These are phyloP conservation scores for Plasmodium vivax DNA, from an alignment of 169 alveolate genomes.

Conservation along the genomic window DNA sequence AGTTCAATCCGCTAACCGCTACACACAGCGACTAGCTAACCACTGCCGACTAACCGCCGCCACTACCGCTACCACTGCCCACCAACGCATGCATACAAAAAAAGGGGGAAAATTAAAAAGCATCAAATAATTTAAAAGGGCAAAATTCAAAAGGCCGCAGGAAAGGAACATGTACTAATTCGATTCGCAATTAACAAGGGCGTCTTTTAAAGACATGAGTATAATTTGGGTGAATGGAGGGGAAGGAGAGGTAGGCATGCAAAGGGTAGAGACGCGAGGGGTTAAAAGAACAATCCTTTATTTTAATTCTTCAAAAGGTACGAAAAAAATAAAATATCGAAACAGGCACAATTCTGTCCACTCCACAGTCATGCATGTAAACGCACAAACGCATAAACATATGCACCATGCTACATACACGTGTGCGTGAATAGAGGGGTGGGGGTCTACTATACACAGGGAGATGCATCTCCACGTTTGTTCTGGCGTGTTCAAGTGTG, in stretches of 20 bases:
- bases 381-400: background rate
- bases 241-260: background rate
- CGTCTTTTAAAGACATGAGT: slow-evolving; percentile 13
- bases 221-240: background rate
- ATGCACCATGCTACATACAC: slow-evolving; percentile 1
- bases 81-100: background rate
- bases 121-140: slow-evolving; percentile 22
- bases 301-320: slow-evolving; percentile 12
- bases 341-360: background rate
- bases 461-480: background rate
- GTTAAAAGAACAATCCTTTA: background rate
- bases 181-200: background rate
- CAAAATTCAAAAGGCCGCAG: background rate
- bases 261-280: background rate
- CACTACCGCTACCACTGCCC: background rate
- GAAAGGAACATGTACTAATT: background rate
- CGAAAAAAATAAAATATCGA: slow-evolving; percentile 18
- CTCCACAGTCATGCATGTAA: background rate
- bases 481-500: background rate
- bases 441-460: background rate
- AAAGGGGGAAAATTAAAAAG: slow-evolving; percentile 16
- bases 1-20: background rate
- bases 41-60: background rate
- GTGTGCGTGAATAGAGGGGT: background rate
- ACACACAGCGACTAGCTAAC: background rate